phyloP scores from a whole-genome alignment of 2,329 filamentous ascomycete species.

The Chrysosporium keratinophilum region DNA sequence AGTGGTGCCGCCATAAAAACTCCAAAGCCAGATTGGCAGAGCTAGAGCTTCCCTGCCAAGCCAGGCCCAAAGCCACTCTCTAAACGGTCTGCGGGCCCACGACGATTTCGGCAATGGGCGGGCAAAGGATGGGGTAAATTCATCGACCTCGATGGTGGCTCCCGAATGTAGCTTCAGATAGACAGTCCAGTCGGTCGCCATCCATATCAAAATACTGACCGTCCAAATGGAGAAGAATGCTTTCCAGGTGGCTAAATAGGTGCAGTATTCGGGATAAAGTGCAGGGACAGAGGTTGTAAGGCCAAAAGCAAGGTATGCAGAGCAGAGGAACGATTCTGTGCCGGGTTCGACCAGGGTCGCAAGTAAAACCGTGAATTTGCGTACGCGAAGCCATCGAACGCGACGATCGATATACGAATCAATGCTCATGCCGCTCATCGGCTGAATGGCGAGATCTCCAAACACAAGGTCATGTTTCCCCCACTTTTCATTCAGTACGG shows the following conservation, averaged over 20 bases:
- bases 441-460: conserved; percentile 82
- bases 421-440: conserved; percentile 71
- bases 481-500: conserved; percentile 37
- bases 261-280: conserved; percentile 44
- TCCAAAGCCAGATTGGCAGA: conserved; percentile 81
- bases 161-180: conserved; percentile 66
- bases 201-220: conserved; percentile 58
- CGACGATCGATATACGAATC: conserved; percentile 67
- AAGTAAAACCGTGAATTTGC: conserved; percentile 83
- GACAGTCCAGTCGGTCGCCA: conserved; percentile 60
- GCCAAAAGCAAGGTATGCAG: conserved; percentile 66
- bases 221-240: conserved; percentile 58
- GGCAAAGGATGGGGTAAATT: conserved; percentile 65
- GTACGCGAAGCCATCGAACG: conserved; percentile 79
- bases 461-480: conserved; percentile 74
- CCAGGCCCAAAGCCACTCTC: conserved; percentile 73
- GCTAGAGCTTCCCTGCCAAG: conserved; percentile 71
- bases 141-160: conserved; percentile 58
- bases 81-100: conserved; percentile 47
- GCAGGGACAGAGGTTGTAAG: conserved; percentile 56
- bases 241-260: conserved; percentile 54
- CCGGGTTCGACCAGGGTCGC: conserved; percentile 90
- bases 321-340: conserved; percentile 79
- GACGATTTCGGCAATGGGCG: conserved; percentile 37
- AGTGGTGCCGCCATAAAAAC: conserved; percentile 75